phyloP scores from a whole-genome alignment of 352 stramenopile species.

The Pythium brachiatum region DNA sequence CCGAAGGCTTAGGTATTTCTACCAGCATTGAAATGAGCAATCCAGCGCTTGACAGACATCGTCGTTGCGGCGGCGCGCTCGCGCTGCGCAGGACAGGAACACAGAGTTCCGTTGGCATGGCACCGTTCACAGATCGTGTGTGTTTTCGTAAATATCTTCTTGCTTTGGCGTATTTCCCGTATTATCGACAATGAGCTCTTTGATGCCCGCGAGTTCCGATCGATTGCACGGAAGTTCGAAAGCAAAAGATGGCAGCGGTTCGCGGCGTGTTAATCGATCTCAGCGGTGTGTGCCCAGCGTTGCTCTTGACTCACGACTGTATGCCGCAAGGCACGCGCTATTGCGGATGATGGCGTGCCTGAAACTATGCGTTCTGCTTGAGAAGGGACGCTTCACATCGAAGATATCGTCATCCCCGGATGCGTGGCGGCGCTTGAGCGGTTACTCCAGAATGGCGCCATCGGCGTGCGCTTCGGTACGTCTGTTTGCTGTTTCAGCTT shows the following conservation, averaged over 20 bases:
- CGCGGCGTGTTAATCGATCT: constrained; percentile 52
- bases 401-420: constrained; percentile 42
- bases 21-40: too few relatives aligned
- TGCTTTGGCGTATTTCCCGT: neutral
- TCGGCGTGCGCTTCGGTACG: constrained; percentile 51
- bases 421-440: constrained; percentile 36
- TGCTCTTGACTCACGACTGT: neutral
- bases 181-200: neutral
- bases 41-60: too few relatives aligned
- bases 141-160: neutral
- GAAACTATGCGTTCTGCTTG: neutral
- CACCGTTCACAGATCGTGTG: neutral
- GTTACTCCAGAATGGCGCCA: constrained; percentile 29
- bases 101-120: too few relatives aligned
- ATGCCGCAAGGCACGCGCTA: neutral
- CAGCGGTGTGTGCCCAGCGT: constrained; percentile 34
- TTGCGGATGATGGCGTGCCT: neutral
- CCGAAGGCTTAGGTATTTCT: too few relatives aligned
- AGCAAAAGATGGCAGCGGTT: constrained; percentile 25
- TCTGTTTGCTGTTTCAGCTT: constrained; percentile 6
- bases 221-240: neutral
- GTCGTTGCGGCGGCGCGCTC: too few relatives aligned
- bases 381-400: constrained; percentile 52
- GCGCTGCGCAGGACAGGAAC: too few relatives aligned
- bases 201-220: neutral